Conservation (phyloP, 768 basidiomycete genomes). For the Gyrodon lividus region DNA sequence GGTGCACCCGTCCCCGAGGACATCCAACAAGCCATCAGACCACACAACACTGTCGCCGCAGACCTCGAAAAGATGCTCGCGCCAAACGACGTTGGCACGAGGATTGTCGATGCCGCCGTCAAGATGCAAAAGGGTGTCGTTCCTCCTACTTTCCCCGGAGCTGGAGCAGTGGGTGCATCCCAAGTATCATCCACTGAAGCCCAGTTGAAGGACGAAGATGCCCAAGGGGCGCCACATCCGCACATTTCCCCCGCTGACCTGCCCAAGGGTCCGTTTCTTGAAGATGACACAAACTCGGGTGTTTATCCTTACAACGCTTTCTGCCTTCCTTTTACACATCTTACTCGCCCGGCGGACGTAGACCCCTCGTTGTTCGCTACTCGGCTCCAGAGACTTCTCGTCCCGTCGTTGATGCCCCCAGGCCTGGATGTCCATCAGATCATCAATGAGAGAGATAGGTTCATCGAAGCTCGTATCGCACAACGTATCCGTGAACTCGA, state of each 20-base stretch:
- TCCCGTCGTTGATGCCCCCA: conserved; percentile 87
- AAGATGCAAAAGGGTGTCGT: conserved; percentile 61
- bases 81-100: conserved; percentile 55
- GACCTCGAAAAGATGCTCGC: conserved; percentile 68
- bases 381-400: conserved; percentile 73
- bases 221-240: conserved; percentile 29
- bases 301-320: conserved; percentile 94
- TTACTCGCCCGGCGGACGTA: conserved; percentile 61
- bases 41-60: conserved; percentile 56
- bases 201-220: conserved; percentile 55
- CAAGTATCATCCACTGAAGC: conserved; percentile 29
- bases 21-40: conserved; percentile 67
- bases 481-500: conserved; percentile 90
- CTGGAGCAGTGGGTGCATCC: conserved; percentile 24
- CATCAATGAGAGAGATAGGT: conserved; percentile 88
- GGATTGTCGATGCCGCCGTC: conserved; percentile 73
- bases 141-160: conserved; percentile 20
- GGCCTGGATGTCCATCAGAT: conserved; percentile 93
- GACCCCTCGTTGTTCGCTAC: conserved; percentile 66
- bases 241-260: conserved; percentile 55
- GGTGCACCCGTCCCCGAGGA: conserved; percentile 66
- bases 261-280: conserved; percentile 73
- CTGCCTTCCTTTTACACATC: conserved; percentile 77
- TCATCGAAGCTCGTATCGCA: conserved; percentile 83
- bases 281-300: conserved; percentile 75